Conservation (phyloP, 129 eudicot genomes). For the Lonicera japonica region DNA sequence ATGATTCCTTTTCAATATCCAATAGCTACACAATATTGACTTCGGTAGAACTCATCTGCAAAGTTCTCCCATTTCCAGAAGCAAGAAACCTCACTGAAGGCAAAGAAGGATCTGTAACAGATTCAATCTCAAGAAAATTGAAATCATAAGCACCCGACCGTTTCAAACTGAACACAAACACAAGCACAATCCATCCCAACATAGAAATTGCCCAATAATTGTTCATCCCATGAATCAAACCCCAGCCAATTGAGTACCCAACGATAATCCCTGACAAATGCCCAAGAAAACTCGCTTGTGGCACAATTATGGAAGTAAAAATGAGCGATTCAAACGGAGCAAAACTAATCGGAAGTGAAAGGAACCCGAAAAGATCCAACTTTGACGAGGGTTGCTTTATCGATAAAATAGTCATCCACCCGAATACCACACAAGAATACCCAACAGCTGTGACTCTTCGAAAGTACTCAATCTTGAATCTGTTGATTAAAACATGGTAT, state of each 20-base stretch:
- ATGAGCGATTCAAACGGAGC: slow-evolving; percentile 93
- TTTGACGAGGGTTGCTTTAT: slow-evolving; percentile 85
- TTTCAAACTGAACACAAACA: slow-evolving; percentile 73
- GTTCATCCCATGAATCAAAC: slow-evolving; percentile 91
- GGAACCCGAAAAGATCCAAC: slow-evolving; percentile 80
- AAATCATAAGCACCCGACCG: slow-evolving; percentile 72
- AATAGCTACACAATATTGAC: slow-evolving; percentile 59
- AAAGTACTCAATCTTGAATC: slow-evolving; percentile 77
- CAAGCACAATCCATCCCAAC: slow-evolving; percentile 71
- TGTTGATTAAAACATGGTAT: slow-evolving; percentile 65
- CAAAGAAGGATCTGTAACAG: slow-evolving; percentile 68
- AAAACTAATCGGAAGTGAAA: slow-evolving; percentile 91
- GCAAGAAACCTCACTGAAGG: slow-evolving; percentile 55
- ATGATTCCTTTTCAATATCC: background rate
- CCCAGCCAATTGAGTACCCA: slow-evolving; percentile 91
- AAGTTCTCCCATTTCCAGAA: slow-evolving; percentile 63
- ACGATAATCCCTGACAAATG: slow-evolving; percentile 86
- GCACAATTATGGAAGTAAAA: slow-evolving; percentile 89
- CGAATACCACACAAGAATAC: slow-evolving; percentile 95
- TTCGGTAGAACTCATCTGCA: slow-evolving; percentile 59
- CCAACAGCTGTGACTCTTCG: slow-evolving; percentile 95
- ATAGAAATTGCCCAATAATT: slow-evolving; percentile 81
- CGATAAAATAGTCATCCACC: slow-evolving; percentile 97
- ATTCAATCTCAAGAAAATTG: slow-evolving; percentile 77
- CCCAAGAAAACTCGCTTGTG: slow-evolving; percentile 96